Evolutionary conservation across 495 filamentous ascomycete species (phyloP).

Genomic region (Xylaria palmicola): DNA sequence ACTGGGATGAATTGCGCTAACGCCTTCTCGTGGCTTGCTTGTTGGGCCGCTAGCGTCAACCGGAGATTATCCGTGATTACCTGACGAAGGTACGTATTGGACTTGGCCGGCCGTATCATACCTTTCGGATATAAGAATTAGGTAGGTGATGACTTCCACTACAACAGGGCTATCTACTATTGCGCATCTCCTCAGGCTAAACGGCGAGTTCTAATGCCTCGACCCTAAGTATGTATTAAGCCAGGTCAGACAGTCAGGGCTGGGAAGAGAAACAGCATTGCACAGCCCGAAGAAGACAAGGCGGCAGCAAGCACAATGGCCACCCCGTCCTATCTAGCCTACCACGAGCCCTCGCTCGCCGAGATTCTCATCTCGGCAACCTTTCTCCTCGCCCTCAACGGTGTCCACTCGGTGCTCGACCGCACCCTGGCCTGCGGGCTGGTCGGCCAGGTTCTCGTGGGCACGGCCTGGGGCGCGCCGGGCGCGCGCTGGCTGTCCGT

Average conservation of each 20-base stretch:
- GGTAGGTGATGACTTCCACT: too few species aligned
- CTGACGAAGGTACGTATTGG: too few species aligned
- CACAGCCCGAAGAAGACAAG: background rate
- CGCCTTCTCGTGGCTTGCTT: background rate
- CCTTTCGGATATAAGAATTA: background rate
- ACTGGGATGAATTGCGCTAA: background rate
- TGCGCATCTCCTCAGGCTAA: too few species aligned
- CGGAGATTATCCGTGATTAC: background rate
- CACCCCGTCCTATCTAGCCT: slow-evolving; percentile 42
- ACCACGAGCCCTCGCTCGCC: slow-evolving; percentile 59
- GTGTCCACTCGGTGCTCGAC: slow-evolving; percentile 58
- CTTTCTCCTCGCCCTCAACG: slow-evolving; percentile 66
- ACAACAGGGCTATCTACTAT: too few species aligned
- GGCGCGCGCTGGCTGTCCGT: slow-evolving; percentile 41
- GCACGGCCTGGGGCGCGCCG: slow-evolving; percentile 67
- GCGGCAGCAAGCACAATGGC: background rate
- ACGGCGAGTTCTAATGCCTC: too few species aligned
- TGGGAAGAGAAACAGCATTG: too few species aligned
- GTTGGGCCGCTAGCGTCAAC: background rate
- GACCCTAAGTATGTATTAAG: too few species aligned
- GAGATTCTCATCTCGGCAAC: slow-evolving; percentile 61
- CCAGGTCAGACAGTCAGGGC: too few species aligned
- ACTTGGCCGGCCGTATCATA: background rate
- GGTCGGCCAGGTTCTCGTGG: slow-evolving; percentile 72
- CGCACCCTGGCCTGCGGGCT: slow-evolving; percentile 67